phyloP scores from a whole-genome alignment of 441 rosid species.

The Manihot esculenta region DNA sequence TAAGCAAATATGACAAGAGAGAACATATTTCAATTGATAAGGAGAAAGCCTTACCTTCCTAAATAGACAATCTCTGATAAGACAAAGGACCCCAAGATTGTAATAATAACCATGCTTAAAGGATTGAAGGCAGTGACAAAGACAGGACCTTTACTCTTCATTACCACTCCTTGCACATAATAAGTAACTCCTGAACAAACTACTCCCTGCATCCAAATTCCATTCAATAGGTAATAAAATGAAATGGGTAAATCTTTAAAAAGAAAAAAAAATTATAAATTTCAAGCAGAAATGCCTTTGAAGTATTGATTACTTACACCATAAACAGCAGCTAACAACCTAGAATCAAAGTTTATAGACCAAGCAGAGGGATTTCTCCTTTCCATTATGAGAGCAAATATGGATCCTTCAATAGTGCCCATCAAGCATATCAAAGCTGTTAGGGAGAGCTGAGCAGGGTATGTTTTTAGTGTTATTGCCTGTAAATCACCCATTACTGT shows the following conservation, averaged over 20 bases:
- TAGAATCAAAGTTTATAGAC: slow-evolving; percentile 70
- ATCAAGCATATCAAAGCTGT: slow-evolving; percentile 69
- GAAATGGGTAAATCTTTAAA: too few species aligned
- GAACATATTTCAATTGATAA: too few species aligned
- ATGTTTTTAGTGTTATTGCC: slow-evolving; percentile 66
- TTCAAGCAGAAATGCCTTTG: too few species aligned
- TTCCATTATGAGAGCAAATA: slow-evolving; percentile 56
- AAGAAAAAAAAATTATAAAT: too few species aligned
- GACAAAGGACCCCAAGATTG: slow-evolving; percentile 64
- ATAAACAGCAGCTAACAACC: slow-evolving; percentile 60
- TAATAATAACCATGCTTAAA: slow-evolving; percentile 73
- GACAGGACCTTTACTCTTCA: slow-evolving; percentile 82
- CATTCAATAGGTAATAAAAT: too few species aligned
- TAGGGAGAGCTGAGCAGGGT: slow-evolving; percentile 75
- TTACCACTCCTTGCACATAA: slow-evolving; percentile 67
- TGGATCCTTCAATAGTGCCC: slow-evolving; percentile 67
- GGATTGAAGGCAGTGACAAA: slow-evolving; percentile 88
- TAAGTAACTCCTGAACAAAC: slow-evolving; percentile 77
- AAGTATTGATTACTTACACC: slow-evolving; percentile 51
- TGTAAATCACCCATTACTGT: slow-evolving; percentile 17
- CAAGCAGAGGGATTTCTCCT: slow-evolving; percentile 53
- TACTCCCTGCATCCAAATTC: slow-evolving; percentile 55
- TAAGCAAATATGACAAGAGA: too few species aligned
- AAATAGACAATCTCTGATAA: slow-evolving; percentile 64
- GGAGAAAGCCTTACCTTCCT: too few species aligned